phyloP scores from a whole-genome alignment of 108 stramenopile species.

The Fragilariopsis cylindrus region DNA sequence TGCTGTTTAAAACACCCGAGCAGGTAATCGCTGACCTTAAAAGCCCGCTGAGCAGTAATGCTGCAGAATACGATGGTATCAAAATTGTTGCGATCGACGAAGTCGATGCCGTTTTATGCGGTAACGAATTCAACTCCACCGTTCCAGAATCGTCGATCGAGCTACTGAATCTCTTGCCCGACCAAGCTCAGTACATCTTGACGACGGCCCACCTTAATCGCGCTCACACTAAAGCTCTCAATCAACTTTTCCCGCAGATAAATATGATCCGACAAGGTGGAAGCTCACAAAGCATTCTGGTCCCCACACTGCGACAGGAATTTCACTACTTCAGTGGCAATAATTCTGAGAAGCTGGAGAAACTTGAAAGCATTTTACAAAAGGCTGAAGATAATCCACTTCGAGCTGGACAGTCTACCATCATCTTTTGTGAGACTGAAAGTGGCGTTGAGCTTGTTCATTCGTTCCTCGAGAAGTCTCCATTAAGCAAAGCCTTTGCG shows the following conservation, averaged over 20 bases:
- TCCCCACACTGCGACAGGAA: conserved; percentile 1
- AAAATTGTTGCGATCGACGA: conserved; percentile 1
- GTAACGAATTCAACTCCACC: background rate
- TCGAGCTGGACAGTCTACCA: background rate
- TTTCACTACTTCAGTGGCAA: background rate
- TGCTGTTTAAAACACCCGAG: background rate
- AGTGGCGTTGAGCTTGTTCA: background rate
- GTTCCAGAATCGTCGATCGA: background rate
- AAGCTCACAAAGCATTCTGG: background rate
- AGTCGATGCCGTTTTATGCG: background rate
- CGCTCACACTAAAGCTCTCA: background rate
- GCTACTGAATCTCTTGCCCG: background rate
- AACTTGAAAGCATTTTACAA: background rate
- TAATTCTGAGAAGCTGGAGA: background rate
- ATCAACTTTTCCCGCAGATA: background rate
- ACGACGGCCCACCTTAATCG: background rate
- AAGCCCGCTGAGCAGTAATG: background rate
- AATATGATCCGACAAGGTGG: background rate
- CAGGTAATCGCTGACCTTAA: background rate
- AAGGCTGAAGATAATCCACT: background rate
- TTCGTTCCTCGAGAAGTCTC: background rate
- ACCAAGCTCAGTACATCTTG: background rate
- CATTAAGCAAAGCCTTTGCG: background rate
- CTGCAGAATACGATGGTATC: background rate
- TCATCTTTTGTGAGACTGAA: conserved; percentile 9